Evolutionary conservation across 352 stramenopile genomes (phyloP).

Genomic region (Phytophthora ohioensis): DNA sequence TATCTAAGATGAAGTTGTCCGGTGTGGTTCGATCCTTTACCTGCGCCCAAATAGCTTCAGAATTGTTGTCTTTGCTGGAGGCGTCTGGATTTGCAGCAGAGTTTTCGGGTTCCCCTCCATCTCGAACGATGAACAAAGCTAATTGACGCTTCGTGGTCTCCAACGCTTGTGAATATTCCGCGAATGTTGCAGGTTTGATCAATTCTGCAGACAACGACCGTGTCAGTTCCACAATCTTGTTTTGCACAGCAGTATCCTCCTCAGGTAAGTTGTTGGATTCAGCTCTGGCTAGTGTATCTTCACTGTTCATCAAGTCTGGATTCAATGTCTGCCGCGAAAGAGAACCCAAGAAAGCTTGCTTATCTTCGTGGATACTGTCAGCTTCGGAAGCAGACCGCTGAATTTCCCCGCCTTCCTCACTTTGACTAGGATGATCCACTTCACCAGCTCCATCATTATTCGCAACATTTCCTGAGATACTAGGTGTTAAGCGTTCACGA

Average conservation of each 20-base stretch:
- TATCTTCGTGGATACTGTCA: conserved; percentile 12
- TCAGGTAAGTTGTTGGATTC: conserved; percentile 9
- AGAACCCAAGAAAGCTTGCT: conserved; percentile 11
- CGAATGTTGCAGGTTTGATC: conserved; percentile 28
- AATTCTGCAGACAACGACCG: conserved; percentile 12
- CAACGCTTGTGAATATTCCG: conserved; percentile 40
- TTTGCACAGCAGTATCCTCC: conserved; percentile 2
- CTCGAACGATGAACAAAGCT: conserved; percentile 32
- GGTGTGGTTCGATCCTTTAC: conserved; percentile 39
- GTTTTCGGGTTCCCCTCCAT: conserved; percentile 2
- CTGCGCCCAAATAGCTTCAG: conserved; percentile 6
- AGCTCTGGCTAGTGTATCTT: neutral
- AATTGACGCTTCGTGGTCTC: conserved; percentile 39
- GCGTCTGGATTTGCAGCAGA: neutral
- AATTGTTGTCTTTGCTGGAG: conserved; percentile 2
- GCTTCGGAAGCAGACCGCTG: conserved; percentile 9
- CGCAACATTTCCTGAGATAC: conserved; percentile 18
- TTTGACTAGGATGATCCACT: conserved; percentile 1
- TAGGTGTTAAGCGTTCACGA: conserved; percentile 12
- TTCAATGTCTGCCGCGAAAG: conserved; percentile 20
- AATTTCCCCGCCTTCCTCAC: neutral
- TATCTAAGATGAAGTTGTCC: conserved; percentile 67
- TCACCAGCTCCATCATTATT: conserved; percentile 17
- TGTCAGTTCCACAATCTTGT: conserved; percentile 18
- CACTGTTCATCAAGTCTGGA: neutral